Conservation (phyloP, 2,329 filamentous ascomycete species). For the Fusarium graminum region DNA sequence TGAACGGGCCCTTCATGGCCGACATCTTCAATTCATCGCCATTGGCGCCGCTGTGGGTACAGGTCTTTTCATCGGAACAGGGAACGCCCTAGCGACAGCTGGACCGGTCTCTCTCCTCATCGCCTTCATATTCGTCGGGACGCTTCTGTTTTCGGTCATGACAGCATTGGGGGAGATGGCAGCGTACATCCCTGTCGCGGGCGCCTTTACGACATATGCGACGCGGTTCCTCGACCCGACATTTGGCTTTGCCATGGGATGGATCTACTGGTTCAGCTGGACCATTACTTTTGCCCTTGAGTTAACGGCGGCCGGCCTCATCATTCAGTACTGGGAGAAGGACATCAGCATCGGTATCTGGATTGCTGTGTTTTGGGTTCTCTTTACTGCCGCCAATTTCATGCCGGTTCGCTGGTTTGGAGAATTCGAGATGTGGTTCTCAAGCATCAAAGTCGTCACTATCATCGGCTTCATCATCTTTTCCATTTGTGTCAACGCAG, state of each 20-base stretch:
- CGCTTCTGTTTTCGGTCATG: conserved; percentile 26
- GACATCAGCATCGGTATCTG: conserved; percentile 67
- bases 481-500: conserved; percentile 60
- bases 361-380: conserved; percentile 69
- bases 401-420: conserved; percentile 69
- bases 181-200: conserved; percentile 66
- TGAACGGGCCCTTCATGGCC: conserved; percentile 68
- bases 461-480: conserved; percentile 70
- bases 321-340: conserved; percentile 72
- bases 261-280: conserved; percentile 75
- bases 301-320: conserved; percentile 68
- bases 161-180: conserved; percentile 65
- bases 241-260: conserved; percentile 68
- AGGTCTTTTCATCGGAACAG: conserved; percentile 67
- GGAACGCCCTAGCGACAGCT: conserved; percentile 20
- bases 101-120: conserved; percentile 32
- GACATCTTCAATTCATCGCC: conserved; percentile 70
- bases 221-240: conserved; percentile 67
- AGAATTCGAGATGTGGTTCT: conserved; percentile 73
- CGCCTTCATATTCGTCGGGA: conserved; percentile 32
- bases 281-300: conserved; percentile 70
- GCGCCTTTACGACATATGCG: conserved; percentile 66
- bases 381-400: conserved; percentile 69
- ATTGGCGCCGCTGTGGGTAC: conserved; percentile 70
- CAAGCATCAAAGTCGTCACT: conserved; percentile 69